Conservation (phyloP, 2,329 filamentous ascomycete genomes). For the Talaromyces pinophilus region DNA sequence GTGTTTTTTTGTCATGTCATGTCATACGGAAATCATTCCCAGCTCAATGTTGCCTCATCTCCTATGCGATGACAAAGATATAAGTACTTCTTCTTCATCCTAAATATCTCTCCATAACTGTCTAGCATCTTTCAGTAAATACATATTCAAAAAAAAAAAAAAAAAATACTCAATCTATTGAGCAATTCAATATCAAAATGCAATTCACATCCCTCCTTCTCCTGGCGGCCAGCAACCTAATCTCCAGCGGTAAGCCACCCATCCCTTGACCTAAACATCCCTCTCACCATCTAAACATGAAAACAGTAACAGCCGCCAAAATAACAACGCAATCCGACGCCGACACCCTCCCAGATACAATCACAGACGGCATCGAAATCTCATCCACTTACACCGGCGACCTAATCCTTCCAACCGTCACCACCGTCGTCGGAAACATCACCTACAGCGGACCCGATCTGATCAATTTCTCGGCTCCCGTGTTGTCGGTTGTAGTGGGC, state of each 20-base stretch:
- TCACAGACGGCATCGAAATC: slow-evolving; percentile 11
- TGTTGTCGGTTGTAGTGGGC: not conserved
- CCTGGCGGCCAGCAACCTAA: not conserved
- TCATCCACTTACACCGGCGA: slow-evolving; percentile 5
- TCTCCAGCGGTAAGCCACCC: not conserved
- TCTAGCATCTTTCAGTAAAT: not conserved
- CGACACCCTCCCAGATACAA: not conserved
- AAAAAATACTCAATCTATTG: not conserved
- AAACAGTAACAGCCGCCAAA: not conserved
- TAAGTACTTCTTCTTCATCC: not conserved
- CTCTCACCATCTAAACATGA: not conserved
- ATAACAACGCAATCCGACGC: not conserved
- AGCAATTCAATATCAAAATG: not conserved
- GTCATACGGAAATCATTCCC: slow-evolving; percentile 6
- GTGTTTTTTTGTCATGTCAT: not conserved
- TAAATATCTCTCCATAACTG: not conserved
- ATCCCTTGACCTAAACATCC: too few relatives aligned
- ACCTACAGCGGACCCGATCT: not conserved
- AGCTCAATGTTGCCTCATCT: not conserved
- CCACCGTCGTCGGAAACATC: not conserved
- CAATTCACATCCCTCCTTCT: not conserved
- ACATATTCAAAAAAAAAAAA: too few relatives aligned
- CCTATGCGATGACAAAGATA: slow-evolving; percentile 6
- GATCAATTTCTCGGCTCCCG: not conserved
- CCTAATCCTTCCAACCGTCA: slow-evolving; percentile 1